Percentiles rank a stretch among this genome's conserved stretches.
phyloP scores from a whole-genome alignment of 1,284 basidiomycete species.

The Melampsora americana region DNA sequence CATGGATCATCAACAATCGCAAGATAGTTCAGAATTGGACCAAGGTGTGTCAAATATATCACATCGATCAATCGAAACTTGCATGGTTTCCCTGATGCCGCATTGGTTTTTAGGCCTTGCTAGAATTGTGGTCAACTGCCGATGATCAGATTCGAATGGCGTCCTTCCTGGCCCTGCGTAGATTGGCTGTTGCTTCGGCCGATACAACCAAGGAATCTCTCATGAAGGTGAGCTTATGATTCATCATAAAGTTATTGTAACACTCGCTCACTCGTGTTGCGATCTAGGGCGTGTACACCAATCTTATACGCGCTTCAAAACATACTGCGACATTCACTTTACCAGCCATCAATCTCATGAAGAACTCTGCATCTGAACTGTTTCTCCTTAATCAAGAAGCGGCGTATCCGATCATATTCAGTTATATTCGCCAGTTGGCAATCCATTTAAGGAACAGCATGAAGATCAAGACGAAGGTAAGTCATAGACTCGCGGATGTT shows the following conservation, averaged over 20 bases:
- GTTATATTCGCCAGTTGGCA: conserved; percentile 92
- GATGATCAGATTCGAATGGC: conserved; percentile 80
- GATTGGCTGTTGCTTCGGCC: conserved; percentile 74
- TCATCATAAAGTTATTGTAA: neutral
- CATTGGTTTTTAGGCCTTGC: conserved; percentile 62
- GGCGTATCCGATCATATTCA: conserved; percentile 88
- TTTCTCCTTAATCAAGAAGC: conserved; percentile 74
- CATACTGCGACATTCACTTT: conserved; percentile 80
- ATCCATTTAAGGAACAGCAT: conserved; percentile 87
- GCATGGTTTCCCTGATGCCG: neutral
- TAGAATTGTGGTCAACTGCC: conserved; percentile 73
- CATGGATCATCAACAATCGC: conserved; percentile 76
- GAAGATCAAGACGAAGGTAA: conserved; percentile 77
- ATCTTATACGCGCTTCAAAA: conserved; percentile 75
- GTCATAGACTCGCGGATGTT: conserved; percentile 45
- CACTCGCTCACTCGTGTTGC: neutral
- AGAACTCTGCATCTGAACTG: conserved; percentile 90
- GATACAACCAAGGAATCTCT: conserved; percentile 78
- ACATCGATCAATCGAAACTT: neutral
- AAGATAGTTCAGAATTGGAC: conserved; percentile 79
- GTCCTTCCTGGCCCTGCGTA: conserved; percentile 80
- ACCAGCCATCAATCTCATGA: conserved; percentile 94
- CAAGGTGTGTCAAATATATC: conserved; percentile 61
- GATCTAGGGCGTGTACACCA: conserved; percentile 73
- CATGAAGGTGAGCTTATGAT: conserved; percentile 65